phyloP scores from a whole-genome alignment of 2,329 filamentous ascomycete species.

The Fusarium solani-melongenae region DNA sequence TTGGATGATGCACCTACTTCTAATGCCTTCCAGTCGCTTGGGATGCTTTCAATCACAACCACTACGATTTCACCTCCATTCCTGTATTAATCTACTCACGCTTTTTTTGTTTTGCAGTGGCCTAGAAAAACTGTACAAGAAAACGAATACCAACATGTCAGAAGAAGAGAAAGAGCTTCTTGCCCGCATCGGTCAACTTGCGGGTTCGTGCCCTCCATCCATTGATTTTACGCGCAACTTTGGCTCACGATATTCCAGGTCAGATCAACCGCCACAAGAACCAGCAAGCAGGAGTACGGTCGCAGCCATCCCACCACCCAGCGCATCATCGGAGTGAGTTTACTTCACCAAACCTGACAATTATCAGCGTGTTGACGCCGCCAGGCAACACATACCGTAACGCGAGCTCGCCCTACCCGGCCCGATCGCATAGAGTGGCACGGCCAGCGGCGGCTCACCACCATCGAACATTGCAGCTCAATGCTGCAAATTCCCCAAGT shows the following conservation, averaged over 20 bases:
- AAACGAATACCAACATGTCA: constrained; percentile 49
- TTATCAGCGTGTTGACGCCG: constrained; percentile 13
- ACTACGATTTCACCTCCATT: background rate
- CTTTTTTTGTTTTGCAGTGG: background rate
- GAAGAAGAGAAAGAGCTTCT: constrained; percentile 64
- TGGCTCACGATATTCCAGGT: constrained; percentile 58
- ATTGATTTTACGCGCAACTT: constrained; percentile 20
- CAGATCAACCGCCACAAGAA: constrained; percentile 85
- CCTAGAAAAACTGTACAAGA: background rate
- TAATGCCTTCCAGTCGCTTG: constrained; percentile 8
- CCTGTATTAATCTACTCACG: background rate
- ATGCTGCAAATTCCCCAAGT: constrained; percentile 53
- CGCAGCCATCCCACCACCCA: constrained; percentile 43
- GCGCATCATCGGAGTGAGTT: constrained; percentile 52
- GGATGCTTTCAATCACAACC: constrained; percentile 3
- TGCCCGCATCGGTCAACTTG: constrained; percentile 63
- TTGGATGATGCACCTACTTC: constrained; percentile 32
- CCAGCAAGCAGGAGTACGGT: constrained; percentile 60
- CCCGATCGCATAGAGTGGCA: constrained; percentile 50
- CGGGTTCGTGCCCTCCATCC: constrained; percentile 52
- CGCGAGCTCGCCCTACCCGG: constrained; percentile 47
- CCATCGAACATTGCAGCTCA: constrained; percentile 73
- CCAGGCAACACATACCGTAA: constrained; percentile 50
- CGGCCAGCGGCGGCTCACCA: constrained; percentile 53
- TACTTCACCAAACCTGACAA: background rate